Conservation (phyloP, 2,329 filamentous ascomycete species). For the Talaromyces albobiverticillius region DNA sequence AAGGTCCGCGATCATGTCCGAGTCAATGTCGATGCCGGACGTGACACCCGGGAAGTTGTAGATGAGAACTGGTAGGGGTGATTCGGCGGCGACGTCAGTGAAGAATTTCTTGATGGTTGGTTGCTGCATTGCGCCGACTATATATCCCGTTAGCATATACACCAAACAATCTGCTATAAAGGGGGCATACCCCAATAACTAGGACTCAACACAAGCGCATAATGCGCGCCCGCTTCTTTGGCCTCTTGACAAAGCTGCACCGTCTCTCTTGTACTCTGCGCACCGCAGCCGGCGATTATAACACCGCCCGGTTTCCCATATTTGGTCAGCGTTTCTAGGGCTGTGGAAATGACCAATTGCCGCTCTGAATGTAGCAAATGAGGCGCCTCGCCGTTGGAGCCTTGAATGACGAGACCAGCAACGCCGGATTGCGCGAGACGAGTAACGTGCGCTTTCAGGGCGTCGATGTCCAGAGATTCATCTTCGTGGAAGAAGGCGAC, state of each 20-base stretch:
- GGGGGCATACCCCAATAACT: slow-evolving; percentile 56
- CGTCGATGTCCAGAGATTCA: slow-evolving; percentile 40
- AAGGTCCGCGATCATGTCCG: slow-evolving; percentile 53
- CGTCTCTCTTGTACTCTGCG: slow-evolving; percentile 66
- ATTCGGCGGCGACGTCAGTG: slow-evolving; percentile 37
- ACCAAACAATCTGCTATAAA: neutral
- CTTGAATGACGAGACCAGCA: slow-evolving; percentile 46
- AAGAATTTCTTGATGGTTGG: neutral
- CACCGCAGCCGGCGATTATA: slow-evolving; percentile 69
- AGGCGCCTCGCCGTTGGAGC: slow-evolving; percentile 50
- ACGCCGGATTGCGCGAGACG: slow-evolving; percentile 43
- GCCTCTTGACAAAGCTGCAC: slow-evolving; percentile 49
- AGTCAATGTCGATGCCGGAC: slow-evolving; percentile 62
- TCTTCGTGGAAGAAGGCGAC: slow-evolving; percentile 48
- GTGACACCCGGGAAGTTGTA: slow-evolving; percentile 65
- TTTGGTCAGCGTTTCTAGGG: slow-evolving; percentile 30
- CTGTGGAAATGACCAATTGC: slow-evolving; percentile 48
- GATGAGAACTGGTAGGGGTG: slow-evolving; percentile 53
- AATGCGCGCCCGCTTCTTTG: slow-evolving; percentile 47
- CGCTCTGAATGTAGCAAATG: slow-evolving; percentile 52
- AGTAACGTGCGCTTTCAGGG: slow-evolving; percentile 42
- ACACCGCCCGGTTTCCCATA: neutral
- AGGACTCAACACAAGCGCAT: slow-evolving; percentile 55
- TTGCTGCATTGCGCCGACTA: neutral
- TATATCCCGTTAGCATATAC: neutral